Base-by-base conservation (phyloP, 1,139 yeast genomes). In the Yamadazyma sp. region DNA sequence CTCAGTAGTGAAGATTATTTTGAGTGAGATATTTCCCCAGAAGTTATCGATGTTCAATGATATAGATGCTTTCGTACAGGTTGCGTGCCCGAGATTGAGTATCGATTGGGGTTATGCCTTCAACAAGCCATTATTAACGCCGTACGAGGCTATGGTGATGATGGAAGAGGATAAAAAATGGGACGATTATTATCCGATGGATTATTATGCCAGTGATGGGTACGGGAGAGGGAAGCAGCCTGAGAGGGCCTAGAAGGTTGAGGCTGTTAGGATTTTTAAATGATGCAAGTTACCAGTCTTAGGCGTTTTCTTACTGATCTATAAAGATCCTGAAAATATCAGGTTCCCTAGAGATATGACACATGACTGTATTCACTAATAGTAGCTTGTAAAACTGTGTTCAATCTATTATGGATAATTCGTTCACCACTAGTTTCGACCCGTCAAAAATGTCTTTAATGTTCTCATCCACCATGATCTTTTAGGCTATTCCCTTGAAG, bases 51-150 rank as follows among this genome's bases (percentile, higher is more conserved):
- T 86, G 83, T 92, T 92, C 64, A 91, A 87, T 53, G 95, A 88
- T 54, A 80, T 92, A 16, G 98, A 92, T 62, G 95, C 91, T 5
- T 92, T 95, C 73, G 86, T 92, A 15, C 99, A 92, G 61, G 96
- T 92, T 3, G 99, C 98, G 0, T 92, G 99, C 59, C 99, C 99
- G 0, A 71, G 99, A 51, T 69, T 92, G 38, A 87, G 96, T 2
- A 92, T 92, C 33, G 99, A 92, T 60, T 92, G 99, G 99, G 99
- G 99, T 1, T 92, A 94, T 59, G 98, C 98, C 0, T 92, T 92
- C 57, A 81, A 83, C 43, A 87, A 86, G 56, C 99, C 99, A 0
- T 68, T 92, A 34, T 65, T 92, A 42, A 91, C 98, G 0, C 98
- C 99, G 0, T 92, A 94, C 59, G 99, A 92, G 56, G 91, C 97